Base-by-base conservation (phyloP, 2,329 filamentous ascomycete species). In the Talaromyces rugulosus region DNA sequence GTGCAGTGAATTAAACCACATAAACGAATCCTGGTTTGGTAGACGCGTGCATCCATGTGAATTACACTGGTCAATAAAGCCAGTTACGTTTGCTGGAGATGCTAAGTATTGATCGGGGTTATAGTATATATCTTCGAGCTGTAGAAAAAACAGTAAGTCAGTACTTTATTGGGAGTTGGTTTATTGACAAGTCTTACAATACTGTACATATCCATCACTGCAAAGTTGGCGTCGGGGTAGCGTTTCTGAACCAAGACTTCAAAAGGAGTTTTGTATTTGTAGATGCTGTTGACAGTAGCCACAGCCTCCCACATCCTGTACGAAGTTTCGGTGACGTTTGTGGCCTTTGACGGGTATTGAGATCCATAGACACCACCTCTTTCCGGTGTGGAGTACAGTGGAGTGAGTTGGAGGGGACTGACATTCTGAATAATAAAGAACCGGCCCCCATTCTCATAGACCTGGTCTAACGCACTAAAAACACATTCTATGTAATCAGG, bases 1-100 rank as follows among this genome's bases (percentile, higher is more conserved):
- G 77, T 94, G 90, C 70, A 93, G 72, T 70, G 87, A 84, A 74
- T 94, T 89, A 68, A 82, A 90, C 88, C 89, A 93, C 71, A 91
- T 66, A 71, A 85, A 93, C 55, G 83, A 86, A 66, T 89, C 84
- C 36, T 79, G 73, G 44, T 79, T 77, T 3, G 79, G 62, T 14
- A 74, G 66, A 44, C 77, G 75, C 61, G 76, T 69, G 65, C 82
- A 83, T 4, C 76, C 75, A 5, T 67, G 72, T 3, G 71, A 59
- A 61, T 76, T 69, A 68, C 89, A 92, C 28, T 83, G 75, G 51
- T 84, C 79, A 61, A 83, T 85, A 51, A 78, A 85, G 0, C 84
- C 83, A 0, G 81, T 84, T 1, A 86, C 84, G 68, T 91, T 87
- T 6, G 84, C 79, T 3, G 89, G 88, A 2, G 81, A 80, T 0